Base-by-base conservation (phyloP, 345 rosid species). In the Orychophragmus violaceus region DNA sequence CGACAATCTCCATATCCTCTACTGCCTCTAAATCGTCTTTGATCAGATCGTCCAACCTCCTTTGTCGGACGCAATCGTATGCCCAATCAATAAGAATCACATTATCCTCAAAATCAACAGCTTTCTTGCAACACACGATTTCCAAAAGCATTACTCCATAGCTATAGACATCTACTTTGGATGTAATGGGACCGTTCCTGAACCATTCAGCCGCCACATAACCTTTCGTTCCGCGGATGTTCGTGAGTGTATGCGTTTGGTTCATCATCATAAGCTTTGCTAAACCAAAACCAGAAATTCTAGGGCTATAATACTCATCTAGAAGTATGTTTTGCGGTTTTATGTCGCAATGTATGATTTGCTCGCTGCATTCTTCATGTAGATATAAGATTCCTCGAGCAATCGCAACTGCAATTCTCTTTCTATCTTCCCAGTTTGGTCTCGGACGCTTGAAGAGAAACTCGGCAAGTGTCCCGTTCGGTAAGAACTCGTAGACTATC, bases 151-250 rank as follows among this genome's bases (percentile, higher is more conserved):
- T 51, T 33, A 74, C 74, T 17, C 82, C 74, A 6, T 69, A 78
- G 42, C 79, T 71, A 51, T 71, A 71, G 4, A 78, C 79, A 52
- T 78, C 74, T 8, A 75, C 76, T 30, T 78, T 74, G 8, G 68
- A 70, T 2, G 79, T 62, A 60, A 70, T 61, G 19, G 68, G 68
- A 51, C 46, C 29, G n/a, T 81, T 81, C 69, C 70, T 79, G 29
- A 76, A 81, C 87, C 87, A 83, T 45, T 83, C 84, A 0, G 76
- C 69, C 2, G 83, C 80, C 27, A 83, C 57, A 27, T 83, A 83
- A 2, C 84, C 83, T 78, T 77, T 79, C 0, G 83, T 77, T 50
- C 83, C 79, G 5, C 84, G 74, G 5, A 74, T 70, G 6, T 62
- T 70, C 0, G 84, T 78, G 44, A 74, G 73, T 0, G 83, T 81